Conservation (phyloP, 768 basidiomycete species). For the Gloeopeniophorella convolvens region DNA sequence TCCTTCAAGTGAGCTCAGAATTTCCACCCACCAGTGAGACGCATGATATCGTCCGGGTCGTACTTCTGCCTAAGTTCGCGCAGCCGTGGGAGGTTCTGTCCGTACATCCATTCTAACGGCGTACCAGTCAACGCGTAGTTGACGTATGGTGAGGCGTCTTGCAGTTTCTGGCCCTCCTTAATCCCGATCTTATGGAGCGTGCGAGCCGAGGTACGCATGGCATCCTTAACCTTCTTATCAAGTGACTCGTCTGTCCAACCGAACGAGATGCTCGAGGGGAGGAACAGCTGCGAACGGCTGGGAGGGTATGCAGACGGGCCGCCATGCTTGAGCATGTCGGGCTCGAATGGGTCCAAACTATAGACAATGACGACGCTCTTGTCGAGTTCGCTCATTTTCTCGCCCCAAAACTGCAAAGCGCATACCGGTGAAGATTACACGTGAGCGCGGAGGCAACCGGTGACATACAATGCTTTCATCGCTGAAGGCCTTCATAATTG, state of each 20-base stretch:
- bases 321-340: conserved; percentile 8
- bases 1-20: conserved; percentile 1
- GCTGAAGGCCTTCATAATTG: conserved; percentile 31
- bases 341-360: conserved; percentile 18
- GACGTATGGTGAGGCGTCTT: conserved; percentile 39
- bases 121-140: conserved; percentile 56
- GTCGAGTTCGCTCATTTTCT: conserved; percentile 25
- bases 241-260: conserved; percentile 35
- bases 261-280: conserved; percentile 25
- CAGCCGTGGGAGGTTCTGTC: conserved; percentile 38
- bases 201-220: conserved; percentile 33
- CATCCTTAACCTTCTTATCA: conserved; percentile 37
- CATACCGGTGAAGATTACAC: background rate
- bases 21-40: conserved; percentile 58
- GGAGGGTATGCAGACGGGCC: conserved; percentile 8
- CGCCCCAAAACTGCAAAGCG: conserved; percentile 39
- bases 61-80: conserved; percentile 35
- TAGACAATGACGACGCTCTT: conserved; percentile 38
- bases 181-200: conserved; percentile 35
- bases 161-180: conserved; percentile 35
- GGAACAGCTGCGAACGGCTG: conserved; percentile 1
- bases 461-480: conserved; percentile 29
- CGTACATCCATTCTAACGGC: conserved; percentile 44
- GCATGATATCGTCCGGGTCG: conserved; percentile 58
- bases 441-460: background rate